Conservation (phyloP, 805 yeast genomes). For the Pichia heedii region DNA sequence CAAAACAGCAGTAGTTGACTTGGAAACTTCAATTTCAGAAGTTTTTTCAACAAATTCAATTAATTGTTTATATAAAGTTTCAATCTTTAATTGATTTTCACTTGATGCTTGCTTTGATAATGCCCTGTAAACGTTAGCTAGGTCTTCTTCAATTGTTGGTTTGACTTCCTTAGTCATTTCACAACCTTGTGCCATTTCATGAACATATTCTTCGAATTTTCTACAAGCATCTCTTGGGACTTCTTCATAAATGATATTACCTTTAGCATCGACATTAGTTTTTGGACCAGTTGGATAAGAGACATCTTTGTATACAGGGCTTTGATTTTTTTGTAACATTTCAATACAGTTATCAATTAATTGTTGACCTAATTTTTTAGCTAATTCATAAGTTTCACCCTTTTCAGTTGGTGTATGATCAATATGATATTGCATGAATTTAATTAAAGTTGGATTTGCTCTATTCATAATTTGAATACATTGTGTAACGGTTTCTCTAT, state of each 20-base stretch:
- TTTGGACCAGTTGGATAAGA: slow-evolving; percentile 92
- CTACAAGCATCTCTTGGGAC: slow-evolving; percentile 83
- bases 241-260: slow-evolving; percentile 79
- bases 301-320: slow-evolving; percentile 94
- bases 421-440: slow-evolving; percentile 91
- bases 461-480: slow-evolving; percentile 98
- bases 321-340: slow-evolving; percentile 62
- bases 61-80: slow-evolving; percentile 61
- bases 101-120: slow-evolving; percentile 67
- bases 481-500: slow-evolving; percentile 91
- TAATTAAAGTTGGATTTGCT: slow-evolving; percentile 85
- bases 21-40: slow-evolving; percentile 61
- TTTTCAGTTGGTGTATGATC: slow-evolving; percentile 76
- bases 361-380: slow-evolving; percentile 83
- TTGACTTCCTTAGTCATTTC: slow-evolving; percentile 60
- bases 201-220: slow-evolving; percentile 90
- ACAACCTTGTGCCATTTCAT: slow-evolving; percentile 95
- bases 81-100: slow-evolving; percentile 61
- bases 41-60: slow-evolving; percentile 59
- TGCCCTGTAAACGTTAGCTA: slow-evolving; percentile 74
- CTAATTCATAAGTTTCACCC: slow-evolving; percentile 90
- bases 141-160: slow-evolving; percentile 78
- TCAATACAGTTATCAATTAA: slow-evolving; percentile 93
- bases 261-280: slow-evolving; percentile 80
- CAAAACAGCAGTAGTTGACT: slow-evolving; percentile 46